These are phyloP conservation scores for Coelastrella sp. DNA, from an alignment of 139 green algal genomes.

Conservation along the genomic window DNA sequence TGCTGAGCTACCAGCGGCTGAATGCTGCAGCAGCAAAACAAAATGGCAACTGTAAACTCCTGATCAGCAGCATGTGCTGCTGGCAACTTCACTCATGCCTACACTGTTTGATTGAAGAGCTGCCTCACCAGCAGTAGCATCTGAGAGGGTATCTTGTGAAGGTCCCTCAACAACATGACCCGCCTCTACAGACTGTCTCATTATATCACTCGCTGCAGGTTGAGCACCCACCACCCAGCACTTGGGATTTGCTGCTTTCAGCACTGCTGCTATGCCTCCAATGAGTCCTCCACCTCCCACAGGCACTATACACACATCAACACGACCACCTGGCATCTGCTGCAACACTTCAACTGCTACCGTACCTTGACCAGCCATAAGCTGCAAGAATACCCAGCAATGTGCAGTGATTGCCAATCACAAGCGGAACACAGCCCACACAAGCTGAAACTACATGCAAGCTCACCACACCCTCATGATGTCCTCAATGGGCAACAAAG, in stretches of 20 bases:
- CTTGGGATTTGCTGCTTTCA: slow-evolving; percentile 56
- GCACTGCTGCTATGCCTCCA: slow-evolving; percentile 62
- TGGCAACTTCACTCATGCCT: too few relatives aligned
- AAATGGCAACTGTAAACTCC: background rate
- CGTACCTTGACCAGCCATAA: slow-evolving; percentile 65
- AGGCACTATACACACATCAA: slow-evolving; percentile 69
- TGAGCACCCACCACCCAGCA: background rate
- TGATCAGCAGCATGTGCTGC: background rate
- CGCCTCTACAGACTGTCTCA: slow-evolving; percentile 57
- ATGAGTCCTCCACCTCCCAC: slow-evolving; percentile 79
- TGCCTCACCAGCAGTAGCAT: slow-evolving; percentile 53
- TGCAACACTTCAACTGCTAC: slow-evolving; percentile 71
- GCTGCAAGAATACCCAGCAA: background rate
- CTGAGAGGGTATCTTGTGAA: slow-evolving; percentile 61
- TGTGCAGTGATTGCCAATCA: background rate
- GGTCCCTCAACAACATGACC: slow-evolving; percentile 51
- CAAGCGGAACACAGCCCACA: background rate
- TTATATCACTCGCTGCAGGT: slow-evolving; percentile 55
- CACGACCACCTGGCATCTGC: slow-evolving; percentile 32
- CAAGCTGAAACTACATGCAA: too few relatives aligned
- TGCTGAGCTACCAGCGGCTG: background rate
- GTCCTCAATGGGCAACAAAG: too few relatives aligned
- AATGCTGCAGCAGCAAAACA: background rate
- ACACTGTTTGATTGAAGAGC: too few relatives aligned
- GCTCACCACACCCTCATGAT: too few relatives aligned